These are phyloP conservation scores for Hamigera avellanea DNA, from an alignment of 495 filamentous ascomycete species.

Conservation along the genomic window DNA sequence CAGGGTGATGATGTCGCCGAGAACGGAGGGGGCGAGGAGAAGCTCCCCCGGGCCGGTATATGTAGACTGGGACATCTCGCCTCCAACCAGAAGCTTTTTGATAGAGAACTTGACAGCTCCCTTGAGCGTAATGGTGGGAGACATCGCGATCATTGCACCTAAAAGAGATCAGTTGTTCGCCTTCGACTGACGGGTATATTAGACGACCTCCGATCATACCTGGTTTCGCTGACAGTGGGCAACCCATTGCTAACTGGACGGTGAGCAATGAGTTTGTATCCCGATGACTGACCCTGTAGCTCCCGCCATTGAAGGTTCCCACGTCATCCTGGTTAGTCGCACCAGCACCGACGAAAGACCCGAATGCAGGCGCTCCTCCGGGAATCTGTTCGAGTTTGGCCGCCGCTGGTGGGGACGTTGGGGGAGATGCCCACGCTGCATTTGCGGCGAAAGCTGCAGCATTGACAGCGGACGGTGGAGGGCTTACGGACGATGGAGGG, in stretches of 20 bases:
- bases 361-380: conserved; percentile 35
- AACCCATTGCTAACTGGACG: conserved; percentile 79
- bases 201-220: conserved; percentile 32
- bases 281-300: conserved; percentile 84
- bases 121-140: conserved; percentile 69
- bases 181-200: neutral
- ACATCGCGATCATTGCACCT: conserved; percentile 94
- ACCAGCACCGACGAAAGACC: conserved; percentile 47
- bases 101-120: conserved; percentile 69
- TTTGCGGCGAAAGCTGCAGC: conserved; percentile 2
- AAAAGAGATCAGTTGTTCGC: neutral
- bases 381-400: conserved; percentile 17
- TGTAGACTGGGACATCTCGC: conserved; percentile 66
- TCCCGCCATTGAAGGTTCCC: conserved; percentile 93
- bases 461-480: conserved; percentile 7
- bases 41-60: conserved; percentile 90
- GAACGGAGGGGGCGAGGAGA: conserved; percentile 62
- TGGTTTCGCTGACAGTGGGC: conserved; percentile 70
- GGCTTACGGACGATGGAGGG: conserved; percentile 9
- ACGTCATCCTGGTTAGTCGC: conserved; percentile 60
- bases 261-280: conserved; percentile 87
- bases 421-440: conserved; percentile 6
- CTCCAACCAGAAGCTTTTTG: conserved; percentile 76
- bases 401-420: conserved; percentile 10
- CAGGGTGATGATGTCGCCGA: conserved; percentile 81